Evolutionary conservation across 495 filamentous ascomycete genomes (phyloP).

Genomic region (Usnea hakonensis): DNA sequence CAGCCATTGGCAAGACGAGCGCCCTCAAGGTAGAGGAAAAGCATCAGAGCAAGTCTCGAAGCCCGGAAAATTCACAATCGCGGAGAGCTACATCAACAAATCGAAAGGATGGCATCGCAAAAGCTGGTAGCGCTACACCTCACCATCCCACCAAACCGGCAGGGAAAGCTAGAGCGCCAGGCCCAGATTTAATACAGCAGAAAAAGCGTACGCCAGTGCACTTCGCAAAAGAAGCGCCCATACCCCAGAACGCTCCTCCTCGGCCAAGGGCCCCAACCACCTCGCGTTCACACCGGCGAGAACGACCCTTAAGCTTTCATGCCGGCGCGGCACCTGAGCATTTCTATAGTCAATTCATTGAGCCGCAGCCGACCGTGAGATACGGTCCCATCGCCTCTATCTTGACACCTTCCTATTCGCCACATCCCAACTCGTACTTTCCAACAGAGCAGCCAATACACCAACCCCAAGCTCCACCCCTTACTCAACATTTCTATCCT

Average conservation of each 20-base stretch:
- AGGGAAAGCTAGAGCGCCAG: constrained; percentile 5
- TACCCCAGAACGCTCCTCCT: constrained; percentile 14
- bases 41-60: constrained; percentile 16
- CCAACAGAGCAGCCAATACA: constrained; percentile 15
- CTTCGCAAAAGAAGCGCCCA: neutral
- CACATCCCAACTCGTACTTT: constrained; percentile 29
- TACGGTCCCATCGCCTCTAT: constrained; percentile 13
- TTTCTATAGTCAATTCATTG: constrained; percentile 12
- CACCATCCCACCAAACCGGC: constrained; percentile 3
- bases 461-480: constrained; percentile 11
- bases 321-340: constrained; percentile 35
- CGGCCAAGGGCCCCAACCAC: constrained; percentile 9
- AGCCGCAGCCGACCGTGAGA: constrained; percentile 9
- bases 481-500: constrained; percentile 9
- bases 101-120: constrained; percentile 27
- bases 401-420: constrained; percentile 19
- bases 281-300: constrained; percentile 13
- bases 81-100: constrained; percentile 31
- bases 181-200: constrained; percentile 3
- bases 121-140: constrained; percentile 2
- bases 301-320: constrained; percentile 38
- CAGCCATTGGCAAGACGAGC: constrained; percentile 14
- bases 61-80: constrained; percentile 22
- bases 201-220: constrained; percentile 8
- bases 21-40: constrained; percentile 4